Conservation (phyloP, 306 rosid species). For the Inga oerstediana region DNA sequence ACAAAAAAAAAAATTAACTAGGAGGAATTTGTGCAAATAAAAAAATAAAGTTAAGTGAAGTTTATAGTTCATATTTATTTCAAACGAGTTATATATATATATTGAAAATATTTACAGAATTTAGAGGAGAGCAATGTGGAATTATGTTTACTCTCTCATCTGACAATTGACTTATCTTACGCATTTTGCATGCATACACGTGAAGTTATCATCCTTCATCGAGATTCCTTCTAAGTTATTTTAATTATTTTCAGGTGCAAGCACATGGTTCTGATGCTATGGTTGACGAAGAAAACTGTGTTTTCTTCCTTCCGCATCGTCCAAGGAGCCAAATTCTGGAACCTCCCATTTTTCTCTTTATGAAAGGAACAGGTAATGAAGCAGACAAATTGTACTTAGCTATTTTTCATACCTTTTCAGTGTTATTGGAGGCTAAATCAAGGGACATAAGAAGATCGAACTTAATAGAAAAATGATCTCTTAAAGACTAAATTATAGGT, state of each 20-base stretch:
- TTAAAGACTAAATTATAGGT: background rate
- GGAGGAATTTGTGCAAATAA: background rate
- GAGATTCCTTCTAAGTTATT: slow-evolving; percentile 33
- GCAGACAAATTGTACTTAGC: background rate
- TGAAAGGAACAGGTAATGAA: slow-evolving; percentile 97
- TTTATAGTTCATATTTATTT: background rate
- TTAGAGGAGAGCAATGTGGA: background rate
- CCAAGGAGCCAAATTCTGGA: slow-evolving; percentile 82
- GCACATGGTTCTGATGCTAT: slow-evolving; percentile 98
- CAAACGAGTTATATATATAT: too few relatives aligned
- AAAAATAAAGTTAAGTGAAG: background rate
- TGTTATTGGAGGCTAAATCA: background rate
- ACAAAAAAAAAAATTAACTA: background rate
- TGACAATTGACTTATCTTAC: slow-evolving; percentile 8
- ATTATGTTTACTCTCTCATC: background rate
- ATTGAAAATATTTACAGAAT: background rate
- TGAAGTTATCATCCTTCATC: slow-evolving; percentile 15
- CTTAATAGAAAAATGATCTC: background rate
- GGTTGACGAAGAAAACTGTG: slow-evolving; percentile 97
- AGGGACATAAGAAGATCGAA: background rate
- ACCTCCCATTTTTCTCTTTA: slow-evolving; percentile 90
- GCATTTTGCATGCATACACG: background rate
- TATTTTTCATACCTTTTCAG: background rate
- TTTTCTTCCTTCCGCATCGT: slow-evolving; percentile 96
- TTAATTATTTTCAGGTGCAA: slow-evolving; percentile 66